Evolutionary conservation across 331 rosid species (phyloP).

Genomic region (Malus hybrid): DNA sequence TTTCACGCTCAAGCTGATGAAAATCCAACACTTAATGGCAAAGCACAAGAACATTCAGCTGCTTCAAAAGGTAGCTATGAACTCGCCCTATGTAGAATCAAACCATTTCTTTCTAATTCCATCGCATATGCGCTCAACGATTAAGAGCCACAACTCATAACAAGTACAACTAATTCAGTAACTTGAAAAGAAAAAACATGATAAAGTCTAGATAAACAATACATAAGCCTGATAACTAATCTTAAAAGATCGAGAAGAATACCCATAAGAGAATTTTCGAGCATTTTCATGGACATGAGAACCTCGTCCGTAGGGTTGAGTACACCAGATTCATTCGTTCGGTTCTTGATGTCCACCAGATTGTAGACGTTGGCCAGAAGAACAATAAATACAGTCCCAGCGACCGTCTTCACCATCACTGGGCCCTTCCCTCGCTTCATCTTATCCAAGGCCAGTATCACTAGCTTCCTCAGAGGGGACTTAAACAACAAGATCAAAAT

Average conservation of each 20-base stretch:
- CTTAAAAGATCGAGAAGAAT: not conserved
- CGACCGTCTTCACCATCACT: conserved; percentile 46
- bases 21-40: not conserved
- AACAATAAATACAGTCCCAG: conserved; percentile 37
- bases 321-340: conserved; percentile 31
- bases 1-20: not conserved
- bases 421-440: conserved; percentile 86
- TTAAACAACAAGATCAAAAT: conserved; percentile 49
- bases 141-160: not conserved
- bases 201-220: not conserved
- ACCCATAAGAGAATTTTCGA: conserved; percentile 84
- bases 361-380: conserved; percentile 43
- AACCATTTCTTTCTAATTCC: not conserved
- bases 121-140: not conserved
- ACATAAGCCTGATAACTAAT: not conserved
- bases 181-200: not conserved
- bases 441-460: conserved; percentile 46
- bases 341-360: conserved; percentile 35
- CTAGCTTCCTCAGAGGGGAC: conserved; percentile 60
- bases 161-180: not conserved
- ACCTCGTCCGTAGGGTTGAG: conserved; percentile 73
- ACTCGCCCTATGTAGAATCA: not conserved
- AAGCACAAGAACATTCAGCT: not conserved
- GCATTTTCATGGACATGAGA: conserved; percentile 54
- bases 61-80: not conserved